Conservation (phyloP, 345 rosid genomes). For the Erodium maritimum region DNA sequence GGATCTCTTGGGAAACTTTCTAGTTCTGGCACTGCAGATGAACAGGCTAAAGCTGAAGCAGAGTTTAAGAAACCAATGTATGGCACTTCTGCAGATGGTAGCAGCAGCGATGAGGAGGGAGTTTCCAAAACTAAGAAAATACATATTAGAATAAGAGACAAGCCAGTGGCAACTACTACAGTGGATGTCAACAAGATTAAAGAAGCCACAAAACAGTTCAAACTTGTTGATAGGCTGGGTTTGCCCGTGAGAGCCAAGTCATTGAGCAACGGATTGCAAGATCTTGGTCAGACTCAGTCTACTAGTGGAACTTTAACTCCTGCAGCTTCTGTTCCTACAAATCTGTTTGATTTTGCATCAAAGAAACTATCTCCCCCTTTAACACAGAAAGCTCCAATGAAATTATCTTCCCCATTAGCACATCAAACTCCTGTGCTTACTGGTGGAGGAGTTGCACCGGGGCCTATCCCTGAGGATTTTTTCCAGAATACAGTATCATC, state of each 20-base stretch:
- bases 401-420: slow-evolving; percentile 30
- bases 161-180: slow-evolving; percentile 52
- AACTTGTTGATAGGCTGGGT: slow-evolving; percentile 78
- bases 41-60: slow-evolving; percentile 93
- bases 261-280: slow-evolving; percentile 44
- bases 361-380: too few relatives aligned
- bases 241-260: slow-evolving; percentile 66
- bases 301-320: slow-evolving; percentile 22
- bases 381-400: slow-evolving; percentile 15
- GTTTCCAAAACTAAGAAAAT: slow-evolving; percentile 51
- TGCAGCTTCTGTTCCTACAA: slow-evolving; percentile 41
- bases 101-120: slow-evolving; percentile 96
- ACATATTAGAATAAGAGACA: slow-evolving; percentile 86
- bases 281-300: slow-evolving; percentile 39
- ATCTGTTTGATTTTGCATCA: slow-evolving; percentile 50
- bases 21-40: slow-evolving; percentile 44
- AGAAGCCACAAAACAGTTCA: slow-evolving; percentile 81
- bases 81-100: slow-evolving; percentile 62
- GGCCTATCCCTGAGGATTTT: slow-evolving; percentile 92
- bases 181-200: slow-evolving; percentile 89
- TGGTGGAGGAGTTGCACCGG: slow-evolving; percentile 16
- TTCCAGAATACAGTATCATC: slow-evolving; percentile 89
- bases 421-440: slow-evolving; percentile 53
- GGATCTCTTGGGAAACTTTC: slow-evolving; percentile 39
- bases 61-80: slow-evolving; percentile 95